These are phyloP conservation scores for Adansonia madagascariensis DNA, from an alignment of 441 rosid species.

Conservation along the genomic window DNA sequence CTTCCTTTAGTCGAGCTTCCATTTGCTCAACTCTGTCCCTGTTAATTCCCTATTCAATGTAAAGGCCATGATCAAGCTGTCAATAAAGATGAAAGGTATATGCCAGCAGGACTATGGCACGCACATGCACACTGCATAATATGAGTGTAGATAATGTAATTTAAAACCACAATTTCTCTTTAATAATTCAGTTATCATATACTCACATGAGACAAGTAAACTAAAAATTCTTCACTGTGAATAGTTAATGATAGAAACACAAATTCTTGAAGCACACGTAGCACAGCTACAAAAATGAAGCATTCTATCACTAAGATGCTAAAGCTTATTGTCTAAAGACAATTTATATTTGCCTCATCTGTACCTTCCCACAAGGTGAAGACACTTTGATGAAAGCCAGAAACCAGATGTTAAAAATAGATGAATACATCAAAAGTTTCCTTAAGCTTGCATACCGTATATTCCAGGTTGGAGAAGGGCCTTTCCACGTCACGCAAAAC, in stretches of 20 bases:
- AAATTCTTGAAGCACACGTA: not conserved
- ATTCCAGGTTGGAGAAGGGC: constrained; percentile 97
- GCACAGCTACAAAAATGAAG: not conserved
- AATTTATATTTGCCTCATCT: constrained; percentile 20
- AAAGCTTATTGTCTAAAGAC: not conserved
- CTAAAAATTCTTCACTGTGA: not conserved
- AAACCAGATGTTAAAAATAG: constrained; percentile 4
- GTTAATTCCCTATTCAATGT: constrained; percentile 79
- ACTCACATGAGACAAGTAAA: not conserved
- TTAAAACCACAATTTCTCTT: constrained; percentile 8
- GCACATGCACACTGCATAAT: constrained; percentile 4
- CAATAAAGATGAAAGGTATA: constrained; percentile 28
- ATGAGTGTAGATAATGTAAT: not conserved
- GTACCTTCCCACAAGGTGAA: constrained; percentile 2
- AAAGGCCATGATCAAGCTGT: constrained; percentile 27
- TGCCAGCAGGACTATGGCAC: constrained; percentile 2
- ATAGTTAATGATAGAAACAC: not conserved
- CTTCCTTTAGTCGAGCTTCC: constrained; percentile 94
- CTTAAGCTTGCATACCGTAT: constrained; percentile 62
- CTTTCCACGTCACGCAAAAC: constrained; percentile 96
- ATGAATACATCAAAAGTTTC: constrained; percentile 14
- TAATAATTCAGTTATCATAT: not conserved
- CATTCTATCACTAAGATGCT: not conserved
- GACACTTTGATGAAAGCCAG: constrained; percentile 11
- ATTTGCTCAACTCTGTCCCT: constrained; percentile 93